Evolutionary conservation across 2,329 filamentous ascomycete genomes (phyloP), one percentile per base, ranked within the genome.

Genomic region (Pseudocercospora musae): DNA sequence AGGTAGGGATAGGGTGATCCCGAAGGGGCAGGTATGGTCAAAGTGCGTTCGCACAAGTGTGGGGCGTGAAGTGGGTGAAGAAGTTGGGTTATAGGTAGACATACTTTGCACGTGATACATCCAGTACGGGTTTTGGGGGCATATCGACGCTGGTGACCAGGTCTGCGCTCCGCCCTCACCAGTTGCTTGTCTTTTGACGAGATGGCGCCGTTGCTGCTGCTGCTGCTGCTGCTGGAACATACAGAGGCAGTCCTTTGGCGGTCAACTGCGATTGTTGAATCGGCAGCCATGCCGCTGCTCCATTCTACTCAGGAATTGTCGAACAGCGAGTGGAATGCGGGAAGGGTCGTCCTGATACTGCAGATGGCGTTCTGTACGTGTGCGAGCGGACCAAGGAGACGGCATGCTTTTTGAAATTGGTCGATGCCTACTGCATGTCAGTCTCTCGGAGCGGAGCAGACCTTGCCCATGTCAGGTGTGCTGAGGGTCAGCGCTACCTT

Each of bases 31-130:
- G 53, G 61, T 53, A 58, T 23, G 27, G 53, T 48, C 40, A 23
- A 21, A 57, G 60, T 60, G 62, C 58, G 58, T 44, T 57, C 62
- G 54, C 62, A 60, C 58, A 54, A 54, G 23, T 40, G 52, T 54
- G 52, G 52, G 52, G 52, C 52, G 42, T 21, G 52, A 54, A 37
- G 52, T 23, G 40, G 29, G n/a, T 54, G 52, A 54, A 54, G 37
- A 11, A 18, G 50, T 23, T 20, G 29, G n/a, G 50, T 54, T 54
- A 48, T n/a, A 37, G 52, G 23, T 46, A 48, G 25, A 68, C 66
- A 52, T 64, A 66, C 66, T 68, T 63, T 68, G 62, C 66, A 68
- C 54, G 66, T 69, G 46, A 69, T 65, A 49, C 67, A 68, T 27
- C 67, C 67, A 44, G 65, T 66, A 18, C 67, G 60, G 20, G 67